These are phyloP conservation scores for Catharanthus roseus DNA, from an alignment of 257 asterid species.

Conservation along the genomic window DNA sequence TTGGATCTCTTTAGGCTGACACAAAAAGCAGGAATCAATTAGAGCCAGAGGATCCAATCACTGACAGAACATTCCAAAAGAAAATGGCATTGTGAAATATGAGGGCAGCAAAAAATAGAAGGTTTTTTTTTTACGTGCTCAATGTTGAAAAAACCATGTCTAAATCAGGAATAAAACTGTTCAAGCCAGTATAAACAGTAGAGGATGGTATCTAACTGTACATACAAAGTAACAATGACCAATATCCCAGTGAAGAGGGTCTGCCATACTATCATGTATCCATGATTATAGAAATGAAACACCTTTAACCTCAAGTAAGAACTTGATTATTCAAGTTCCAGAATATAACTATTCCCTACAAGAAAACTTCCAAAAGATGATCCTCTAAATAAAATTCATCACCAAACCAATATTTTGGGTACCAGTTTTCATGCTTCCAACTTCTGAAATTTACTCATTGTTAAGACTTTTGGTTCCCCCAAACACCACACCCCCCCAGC, in stretches of 20 bases:
- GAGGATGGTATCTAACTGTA: not conserved
- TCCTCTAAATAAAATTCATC: not conserved
- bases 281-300: not conserved
- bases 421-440: not conserved
- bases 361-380: not conserved
- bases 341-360: not conserved
- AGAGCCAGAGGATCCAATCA: not conserved
- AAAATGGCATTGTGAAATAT: not conserved
- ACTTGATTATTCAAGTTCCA: not conserved
- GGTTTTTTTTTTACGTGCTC: not conserved
- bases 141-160: not conserved
- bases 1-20: constrained; percentile 71
- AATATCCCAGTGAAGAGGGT: not conserved
- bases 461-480: not conserved
- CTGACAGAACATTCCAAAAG: not conserved
- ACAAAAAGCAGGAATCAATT: constrained; percentile 11
- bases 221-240: not conserved
- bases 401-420: no score
- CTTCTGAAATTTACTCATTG: not conserved
- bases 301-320: constrained; percentile 1
- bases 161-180: not conserved
- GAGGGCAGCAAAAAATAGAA: not conserved
- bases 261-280: not conserved
- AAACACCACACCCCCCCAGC: no score
- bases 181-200: not conserved